Conservation (phyloP, 257 asterid species). For the Solanum ossicruentum region DNA sequence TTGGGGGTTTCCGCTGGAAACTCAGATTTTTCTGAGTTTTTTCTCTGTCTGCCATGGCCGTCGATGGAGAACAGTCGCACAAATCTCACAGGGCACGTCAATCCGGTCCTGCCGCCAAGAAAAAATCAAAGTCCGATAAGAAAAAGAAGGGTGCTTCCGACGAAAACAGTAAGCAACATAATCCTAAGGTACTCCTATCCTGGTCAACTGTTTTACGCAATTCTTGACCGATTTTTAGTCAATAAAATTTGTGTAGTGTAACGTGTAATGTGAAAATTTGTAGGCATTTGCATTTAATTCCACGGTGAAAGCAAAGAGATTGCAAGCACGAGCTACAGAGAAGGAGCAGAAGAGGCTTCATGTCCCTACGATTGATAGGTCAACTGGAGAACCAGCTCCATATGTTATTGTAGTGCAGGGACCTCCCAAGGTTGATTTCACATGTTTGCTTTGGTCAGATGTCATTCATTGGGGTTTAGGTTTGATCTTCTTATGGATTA, state of each 20-base stretch:
- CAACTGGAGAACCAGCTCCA: slow-evolving; percentile 86
- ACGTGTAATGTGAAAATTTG: neutral
- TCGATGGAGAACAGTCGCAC: slow-evolving; percentile 40
- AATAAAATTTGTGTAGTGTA: neutral
- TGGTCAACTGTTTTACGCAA: neutral
- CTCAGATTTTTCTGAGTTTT: neutral
- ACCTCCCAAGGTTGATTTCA: slow-evolving; percentile 68
- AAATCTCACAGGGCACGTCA: slow-evolving; percentile 62
- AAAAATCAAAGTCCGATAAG: slow-evolving; percentile 50
- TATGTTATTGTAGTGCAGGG: slow-evolving; percentile 88
- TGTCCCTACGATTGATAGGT: slow-evolving; percentile 66
- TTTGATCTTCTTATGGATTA: neutral
- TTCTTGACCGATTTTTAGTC: neutral
- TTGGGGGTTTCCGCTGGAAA: neutral
- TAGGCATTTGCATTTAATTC: slow-evolving; percentile 86
- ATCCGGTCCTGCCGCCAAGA: slow-evolving; percentile 75
- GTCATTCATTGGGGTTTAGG: neutral
- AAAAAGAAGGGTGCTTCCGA: slow-evolving; percentile 17
- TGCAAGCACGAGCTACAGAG: slow-evolving; percentile 75
- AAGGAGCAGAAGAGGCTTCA: slow-evolving; percentile 94
- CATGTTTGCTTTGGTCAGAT: neutral
- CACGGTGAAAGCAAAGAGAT: slow-evolving; percentile 65
- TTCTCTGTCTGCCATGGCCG: neutral
- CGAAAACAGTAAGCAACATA: slow-evolving; percentile 32
- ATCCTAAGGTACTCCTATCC: slow-evolving; percentile 18